Conservation (phyloP, 2,329 filamentous ascomycete genomes). For the Trichothecium sympodiale region DNA sequence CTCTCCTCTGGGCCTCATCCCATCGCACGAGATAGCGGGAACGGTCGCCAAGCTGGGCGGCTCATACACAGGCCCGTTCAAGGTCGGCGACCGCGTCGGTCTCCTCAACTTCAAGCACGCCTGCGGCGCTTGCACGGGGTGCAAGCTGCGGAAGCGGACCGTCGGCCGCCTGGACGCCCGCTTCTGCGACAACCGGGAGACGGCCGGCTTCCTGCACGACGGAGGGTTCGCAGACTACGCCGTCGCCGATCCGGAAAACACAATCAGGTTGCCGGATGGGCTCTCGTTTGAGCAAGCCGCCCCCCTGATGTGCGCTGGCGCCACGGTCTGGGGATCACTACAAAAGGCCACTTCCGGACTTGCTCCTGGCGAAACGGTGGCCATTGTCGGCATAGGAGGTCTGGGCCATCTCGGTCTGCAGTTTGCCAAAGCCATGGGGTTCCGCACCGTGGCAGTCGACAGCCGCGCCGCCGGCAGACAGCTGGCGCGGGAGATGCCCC, state of each 20-base stretch:
- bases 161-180: slow-evolving; percentile 13
- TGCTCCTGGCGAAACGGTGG: slow-evolving; percentile 13
- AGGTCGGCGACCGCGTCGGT: slow-evolving; percentile 22
- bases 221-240: slow-evolving; percentile 23
- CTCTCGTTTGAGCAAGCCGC: slow-evolving; percentile 22
- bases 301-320: slow-evolving; percentile 24
- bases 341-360: slow-evolving; percentile 16
- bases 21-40: slow-evolving; percentile 25
- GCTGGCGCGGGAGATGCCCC: slow-evolving; percentile 15
- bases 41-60: slow-evolving; percentile 16
- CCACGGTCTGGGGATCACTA: slow-evolving; percentile 21
- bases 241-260: slow-evolving; percentile 17
- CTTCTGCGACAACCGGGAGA: slow-evolving; percentile 19
- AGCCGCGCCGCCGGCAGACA: slow-evolving; percentile 16
- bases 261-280: slow-evolving; percentile 14
- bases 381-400: slow-evolving; percentile 22
- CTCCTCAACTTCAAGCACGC: slow-evolving; percentile 22
- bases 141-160: slow-evolving; percentile 9
- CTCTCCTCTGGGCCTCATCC: slow-evolving; percentile 15
- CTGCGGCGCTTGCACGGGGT: slow-evolving; percentile 17
- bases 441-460: slow-evolving; percentile 23
- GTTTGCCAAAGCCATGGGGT: slow-evolving; percentile 23
- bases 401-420: slow-evolving; percentile 23
- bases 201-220: slow-evolving; percentile 21
- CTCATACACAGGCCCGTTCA: slow-evolving; percentile 10